Evolutionary conservation across 2,329 filamentous ascomycete species (phyloP).

Genomic region (Chrysoporthe deuterocubensis): DNA sequence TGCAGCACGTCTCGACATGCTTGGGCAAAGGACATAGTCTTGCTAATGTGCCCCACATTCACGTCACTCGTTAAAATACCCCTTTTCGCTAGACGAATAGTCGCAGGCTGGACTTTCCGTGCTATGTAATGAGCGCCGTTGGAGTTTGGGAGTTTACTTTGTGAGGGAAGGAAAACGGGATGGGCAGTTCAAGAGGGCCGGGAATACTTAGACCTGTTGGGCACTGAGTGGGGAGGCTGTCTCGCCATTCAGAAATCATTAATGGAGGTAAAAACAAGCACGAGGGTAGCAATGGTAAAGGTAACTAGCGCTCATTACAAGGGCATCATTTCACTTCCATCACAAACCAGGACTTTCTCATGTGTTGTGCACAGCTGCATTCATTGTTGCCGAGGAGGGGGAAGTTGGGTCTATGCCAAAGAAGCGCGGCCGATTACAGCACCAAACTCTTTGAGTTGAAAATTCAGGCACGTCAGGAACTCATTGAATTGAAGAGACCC

Average conservation of each 20-base stretch:
- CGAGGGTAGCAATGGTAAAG: background rate
- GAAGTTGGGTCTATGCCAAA: too few species aligned
- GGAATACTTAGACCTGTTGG: background rate
- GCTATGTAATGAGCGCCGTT: slow-evolving; percentile 11
- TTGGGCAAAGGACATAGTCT: slow-evolving; percentile 13
- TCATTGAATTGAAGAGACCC: background rate
- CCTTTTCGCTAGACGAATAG: slow-evolving; percentile 1
- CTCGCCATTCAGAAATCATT: background rate
- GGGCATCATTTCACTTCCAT: background rate
- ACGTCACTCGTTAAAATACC: slow-evolving; percentile 17
- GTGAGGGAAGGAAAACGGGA: background rate
- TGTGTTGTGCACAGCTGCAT: background rate
- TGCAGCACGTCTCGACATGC: background rate
- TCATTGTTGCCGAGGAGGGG: background rate
- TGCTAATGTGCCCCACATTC: slow-evolving; percentile 9
- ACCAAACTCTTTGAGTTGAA: background rate
- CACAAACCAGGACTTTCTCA: background rate
- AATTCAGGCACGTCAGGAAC: background rate
- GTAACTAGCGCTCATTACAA: background rate
- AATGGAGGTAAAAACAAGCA: background rate
- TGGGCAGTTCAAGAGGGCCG: background rate
- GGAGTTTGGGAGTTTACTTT: slow-evolving; percentile 15
- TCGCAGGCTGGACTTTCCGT: background rate
- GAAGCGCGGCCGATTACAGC: background rate
- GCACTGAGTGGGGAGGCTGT: background rate